Evolutionary conservation across 129 eudicot species (phyloP).

Genomic region (Cynara cardunculus): DNA sequence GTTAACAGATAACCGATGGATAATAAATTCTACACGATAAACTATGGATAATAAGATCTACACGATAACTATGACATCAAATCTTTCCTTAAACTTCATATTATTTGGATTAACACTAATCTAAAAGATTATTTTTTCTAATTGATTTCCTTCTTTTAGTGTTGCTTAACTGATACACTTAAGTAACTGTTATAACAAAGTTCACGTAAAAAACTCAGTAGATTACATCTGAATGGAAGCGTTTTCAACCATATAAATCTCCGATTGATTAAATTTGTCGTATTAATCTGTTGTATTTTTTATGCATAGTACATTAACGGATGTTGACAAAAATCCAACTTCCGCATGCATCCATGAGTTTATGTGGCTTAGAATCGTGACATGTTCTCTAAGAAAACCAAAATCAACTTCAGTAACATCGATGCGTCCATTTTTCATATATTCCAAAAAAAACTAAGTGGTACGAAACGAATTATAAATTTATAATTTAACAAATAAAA

Average conservation of each 20-base stretch:
- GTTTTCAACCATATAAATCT: constrained; percentile 6
- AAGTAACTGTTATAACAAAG: background rate
- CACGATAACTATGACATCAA: background rate
- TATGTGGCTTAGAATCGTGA: constrained; percentile 22
- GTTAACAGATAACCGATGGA: background rate
- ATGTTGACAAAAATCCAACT: constrained; percentile 8
- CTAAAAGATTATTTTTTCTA: background rate
- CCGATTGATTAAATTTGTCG: background rate
- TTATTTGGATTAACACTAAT: background rate
- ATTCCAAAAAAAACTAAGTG: background rate
- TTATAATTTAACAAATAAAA: background rate
- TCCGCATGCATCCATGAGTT: constrained; percentile 6
- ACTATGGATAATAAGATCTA: background rate
- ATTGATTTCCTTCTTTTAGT: background rate
- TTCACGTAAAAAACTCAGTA: background rate
- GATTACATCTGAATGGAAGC: background rate
- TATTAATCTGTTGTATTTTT: background rate
- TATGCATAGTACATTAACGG: background rate
- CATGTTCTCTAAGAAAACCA: background rate
- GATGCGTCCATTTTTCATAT: background rate
- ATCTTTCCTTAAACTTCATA: background rate
- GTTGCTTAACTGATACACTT: background rate
- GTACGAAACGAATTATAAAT: background rate
- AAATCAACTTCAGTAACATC: constrained; percentile 11
- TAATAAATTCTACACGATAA: background rate